Evolutionary conservation across 1,284 basidiomycete species (phyloP).

Genomic region (Moesziomyces globuligerus): DNA sequence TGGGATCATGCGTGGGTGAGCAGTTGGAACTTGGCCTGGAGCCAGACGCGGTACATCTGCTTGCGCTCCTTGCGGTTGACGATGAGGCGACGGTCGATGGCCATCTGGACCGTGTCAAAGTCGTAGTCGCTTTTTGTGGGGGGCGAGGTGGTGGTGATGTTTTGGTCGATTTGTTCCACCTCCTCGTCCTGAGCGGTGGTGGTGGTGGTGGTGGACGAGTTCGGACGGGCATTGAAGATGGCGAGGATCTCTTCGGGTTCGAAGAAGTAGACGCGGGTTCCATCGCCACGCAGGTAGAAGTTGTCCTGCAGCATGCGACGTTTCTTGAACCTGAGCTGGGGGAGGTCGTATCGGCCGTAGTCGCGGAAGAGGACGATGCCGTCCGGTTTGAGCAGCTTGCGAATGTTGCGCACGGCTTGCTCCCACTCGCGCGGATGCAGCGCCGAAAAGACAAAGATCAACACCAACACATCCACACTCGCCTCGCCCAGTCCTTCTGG

Average conservation of each 20-base stretch:
- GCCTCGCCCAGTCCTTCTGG: constrained; percentile 61
- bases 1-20: not conserved
- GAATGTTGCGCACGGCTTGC: constrained; percentile 84
- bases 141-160: not conserved
- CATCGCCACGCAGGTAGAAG: constrained; percentile 81
- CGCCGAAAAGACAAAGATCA: constrained; percentile 94
- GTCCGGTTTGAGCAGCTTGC: constrained; percentile 81
- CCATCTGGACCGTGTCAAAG: constrained; percentile 62
- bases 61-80: constrained; percentile 65
- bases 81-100: constrained; percentile 62
- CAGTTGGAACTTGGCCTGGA: constrained; percentile 61
- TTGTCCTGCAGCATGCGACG: constrained; percentile 88
- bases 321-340: constrained; percentile 91
- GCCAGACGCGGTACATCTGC: constrained; percentile 64
- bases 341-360: constrained; percentile 88
- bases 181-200: not conserved
- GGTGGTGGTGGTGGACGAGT: constrained; percentile 13
- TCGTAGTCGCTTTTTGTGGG: constrained; percentile 2
- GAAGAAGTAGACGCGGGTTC: constrained; percentile 75
- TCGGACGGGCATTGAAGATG: constrained; percentile 57
- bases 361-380: constrained; percentile 88
- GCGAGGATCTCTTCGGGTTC: constrained; percentile 54
- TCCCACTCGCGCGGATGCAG: constrained; percentile 93
- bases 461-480: constrained; percentile 85
- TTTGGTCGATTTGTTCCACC: not conserved